These are phyloP conservation scores for Psidium guajava DNA, from an alignment of 345 rosid species.

Conservation along the genomic window DNA sequence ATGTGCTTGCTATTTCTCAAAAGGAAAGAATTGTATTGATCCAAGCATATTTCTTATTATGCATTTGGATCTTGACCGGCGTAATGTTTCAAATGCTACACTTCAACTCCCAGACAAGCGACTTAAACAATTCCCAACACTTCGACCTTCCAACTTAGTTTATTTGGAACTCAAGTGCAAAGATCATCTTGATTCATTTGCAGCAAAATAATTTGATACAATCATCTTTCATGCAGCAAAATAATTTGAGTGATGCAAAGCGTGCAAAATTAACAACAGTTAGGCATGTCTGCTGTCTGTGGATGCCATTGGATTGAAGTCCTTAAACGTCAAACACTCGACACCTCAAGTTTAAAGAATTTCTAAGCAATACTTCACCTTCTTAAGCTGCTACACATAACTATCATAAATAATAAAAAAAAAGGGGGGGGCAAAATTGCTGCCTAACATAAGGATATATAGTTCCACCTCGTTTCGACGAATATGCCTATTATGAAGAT, in stretches of 20 bases:
- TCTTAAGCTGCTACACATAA: neutral
- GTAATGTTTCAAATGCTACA: neutral
- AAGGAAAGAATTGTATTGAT: neutral
- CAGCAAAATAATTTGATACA: neutral
- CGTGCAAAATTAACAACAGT: neutral
- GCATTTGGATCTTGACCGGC: neutral
- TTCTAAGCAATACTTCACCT: neutral
- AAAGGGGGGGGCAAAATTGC: neutral
- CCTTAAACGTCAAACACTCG: neutral
- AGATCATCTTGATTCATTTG: neutral
- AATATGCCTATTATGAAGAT: neutral
- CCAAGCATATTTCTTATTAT: neutral
- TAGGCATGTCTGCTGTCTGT: neutral
- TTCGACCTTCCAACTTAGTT: neutral
- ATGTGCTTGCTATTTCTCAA: neutral
- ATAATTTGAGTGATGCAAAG: neutral
- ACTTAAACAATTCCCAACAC: neutral
- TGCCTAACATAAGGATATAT: neutral
- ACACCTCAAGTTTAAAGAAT: neutral
- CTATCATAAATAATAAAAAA: neutral
- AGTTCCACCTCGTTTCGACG: neutral
- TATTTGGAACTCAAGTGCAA: neutral
- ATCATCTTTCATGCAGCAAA: neutral
- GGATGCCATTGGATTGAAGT: neutral
- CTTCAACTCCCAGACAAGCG: neutral